Evolutionary conservation across 805 yeast genomes (phyloP), one percentile per base, ranked within the genome.

Genomic region (Wickerhamiella azyma): DNA sequence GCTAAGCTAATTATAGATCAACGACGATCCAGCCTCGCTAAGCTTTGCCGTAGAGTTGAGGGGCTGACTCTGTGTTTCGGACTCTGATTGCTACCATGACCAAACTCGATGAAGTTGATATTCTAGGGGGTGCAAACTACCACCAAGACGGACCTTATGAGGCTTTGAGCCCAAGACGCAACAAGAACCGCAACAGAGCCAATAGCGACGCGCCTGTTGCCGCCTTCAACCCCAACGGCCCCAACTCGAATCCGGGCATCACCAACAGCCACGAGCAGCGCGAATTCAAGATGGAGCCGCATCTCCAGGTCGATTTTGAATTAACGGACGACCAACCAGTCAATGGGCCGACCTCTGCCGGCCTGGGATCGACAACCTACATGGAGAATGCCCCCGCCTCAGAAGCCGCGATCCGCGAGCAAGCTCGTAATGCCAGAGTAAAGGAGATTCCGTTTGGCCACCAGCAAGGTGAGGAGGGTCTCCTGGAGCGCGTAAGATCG

Each of bases 71-170:
- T 16, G n/a, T n/a, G n/a, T n/a, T n/a, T n/a, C n/a, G n/a, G n/a
- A n/a, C n/a, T n/a, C 6, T 8, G 14, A 30, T 30, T 38, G 24
- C 10, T 24, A 29, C 21, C 9, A 9, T 26, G n/a, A 26, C 40
- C 9, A 11, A 37, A n/a, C 79, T 88, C 45, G 98, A 89, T 59
- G 84, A 92, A 5, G 89, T 92, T 55, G 98, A 92, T 66, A 84
- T 84, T 21, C 24, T 42, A 9, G 64, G 70, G 89, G 57, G 98
- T 89, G 62, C 97, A 86, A 41, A 88, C 2, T 89, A 89, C 72
- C 98, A 92, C 64, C 97, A 92, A 63, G 98, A 89, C 65, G 98
- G 98, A 9, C 98, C 98, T 11, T 92, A 92, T 62, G 98, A 92
- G 62, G 98, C 98, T 1, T 88, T 96, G 62, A 82, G 94, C 2